Conservation (phyloP, 2,329 filamentous ascomycete genomes). For the Aspergillus neotritici region DNA sequence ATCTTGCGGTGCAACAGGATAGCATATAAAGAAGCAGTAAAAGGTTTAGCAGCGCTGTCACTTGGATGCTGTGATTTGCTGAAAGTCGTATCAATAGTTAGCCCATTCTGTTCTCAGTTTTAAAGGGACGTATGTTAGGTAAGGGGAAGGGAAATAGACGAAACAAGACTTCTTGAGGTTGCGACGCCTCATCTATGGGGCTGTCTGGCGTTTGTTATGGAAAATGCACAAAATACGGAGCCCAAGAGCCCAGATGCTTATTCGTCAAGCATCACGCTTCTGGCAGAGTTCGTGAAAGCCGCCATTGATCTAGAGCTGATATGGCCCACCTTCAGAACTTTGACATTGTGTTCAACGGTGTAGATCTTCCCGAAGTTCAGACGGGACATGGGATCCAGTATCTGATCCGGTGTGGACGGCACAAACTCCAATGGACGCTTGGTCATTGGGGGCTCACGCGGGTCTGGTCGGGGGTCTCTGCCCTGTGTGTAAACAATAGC, state of each 20-base stretch:
- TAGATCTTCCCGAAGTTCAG: constrained; percentile 39
- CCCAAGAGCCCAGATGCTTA: background rate
- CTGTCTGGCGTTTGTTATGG: too few relatives aligned
- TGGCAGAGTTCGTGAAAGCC: constrained; percentile 17
- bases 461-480: constrained; percentile 6
- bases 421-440: constrained; percentile 36
- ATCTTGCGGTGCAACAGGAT: too few relatives aligned
- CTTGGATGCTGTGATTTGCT: too few relatives aligned
- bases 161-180: too few relatives aligned
- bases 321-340: constrained; percentile 36
- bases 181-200: too few relatives aligned
- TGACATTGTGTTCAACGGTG: constrained; percentile 41
- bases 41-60: too few relatives aligned
- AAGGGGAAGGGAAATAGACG: too few relatives aligned
- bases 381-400: constrained; percentile 31
- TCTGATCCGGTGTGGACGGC: constrained; percentile 15
- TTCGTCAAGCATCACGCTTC: constrained; percentile 1
- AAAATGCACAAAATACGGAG: background rate
- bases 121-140: too few relatives aligned
- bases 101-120: too few relatives aligned
- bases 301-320: constrained; percentile 25
- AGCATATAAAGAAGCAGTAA: too few relatives aligned
- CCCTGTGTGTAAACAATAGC: constrained; percentile 33
- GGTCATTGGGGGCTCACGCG: constrained; percentile 25
- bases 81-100: too few relatives aligned